phyloP scores from a whole-genome alignment of 2,329 filamentous ascomycete genomes.

The Mycosphaerella sp. region DNA sequence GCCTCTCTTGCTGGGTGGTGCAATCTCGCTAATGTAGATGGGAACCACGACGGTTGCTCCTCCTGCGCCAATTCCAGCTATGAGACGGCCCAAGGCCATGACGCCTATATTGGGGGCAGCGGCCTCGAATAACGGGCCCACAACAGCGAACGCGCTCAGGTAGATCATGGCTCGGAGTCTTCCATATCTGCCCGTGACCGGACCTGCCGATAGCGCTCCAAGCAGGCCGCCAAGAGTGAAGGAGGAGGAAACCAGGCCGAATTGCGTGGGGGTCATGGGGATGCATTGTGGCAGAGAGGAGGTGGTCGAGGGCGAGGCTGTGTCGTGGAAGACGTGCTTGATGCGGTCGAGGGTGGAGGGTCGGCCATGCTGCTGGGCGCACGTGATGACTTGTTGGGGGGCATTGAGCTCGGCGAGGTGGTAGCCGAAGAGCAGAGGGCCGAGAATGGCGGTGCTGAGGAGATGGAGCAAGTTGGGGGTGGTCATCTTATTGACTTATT shows the following conservation, averaged over 20 bases:
- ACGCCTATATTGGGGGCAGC: constrained; percentile 60
- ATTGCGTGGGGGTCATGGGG: constrained; percentile 73
- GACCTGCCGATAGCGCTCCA: constrained; percentile 74
- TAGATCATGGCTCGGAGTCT: constrained; percentile 68
- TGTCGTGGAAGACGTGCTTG: constrained; percentile 56
- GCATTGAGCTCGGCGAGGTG: constrained; percentile 93
- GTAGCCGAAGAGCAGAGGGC: constrained; percentile 89
- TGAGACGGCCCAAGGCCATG: constrained; percentile 66
- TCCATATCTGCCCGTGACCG: constrained; percentile 70
- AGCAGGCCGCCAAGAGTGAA: constrained; percentile 85
- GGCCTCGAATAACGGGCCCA: constrained; percentile 71
- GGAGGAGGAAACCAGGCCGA: constrained; percentile 81
- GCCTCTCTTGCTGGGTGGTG: constrained; percentile 55
- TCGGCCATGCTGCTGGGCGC: constrained; percentile 53
- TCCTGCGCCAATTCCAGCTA: constrained; percentile 79
- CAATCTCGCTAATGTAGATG: constrained; percentile 88
- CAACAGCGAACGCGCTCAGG: constrained; percentile 68
- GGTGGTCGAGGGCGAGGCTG: constrained; percentile 32
- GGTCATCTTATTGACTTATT: constrained; percentile 15
- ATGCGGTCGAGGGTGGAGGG: constrained; percentile 32
- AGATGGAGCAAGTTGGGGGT: constrained; percentile 66
- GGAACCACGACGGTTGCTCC: constrained; percentile 89
- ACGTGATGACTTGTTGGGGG: constrained; percentile 88
- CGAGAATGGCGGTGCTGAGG: constrained; percentile 70
- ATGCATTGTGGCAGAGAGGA: constrained; percentile 66